Percentiles rank a stretch among this genome's conserved stretches.
These are phyloP conservation scores for Saposhnikovia divaricata DNA, from an alignment of 129 eudicot genomes.

Conservation along the genomic window DNA sequence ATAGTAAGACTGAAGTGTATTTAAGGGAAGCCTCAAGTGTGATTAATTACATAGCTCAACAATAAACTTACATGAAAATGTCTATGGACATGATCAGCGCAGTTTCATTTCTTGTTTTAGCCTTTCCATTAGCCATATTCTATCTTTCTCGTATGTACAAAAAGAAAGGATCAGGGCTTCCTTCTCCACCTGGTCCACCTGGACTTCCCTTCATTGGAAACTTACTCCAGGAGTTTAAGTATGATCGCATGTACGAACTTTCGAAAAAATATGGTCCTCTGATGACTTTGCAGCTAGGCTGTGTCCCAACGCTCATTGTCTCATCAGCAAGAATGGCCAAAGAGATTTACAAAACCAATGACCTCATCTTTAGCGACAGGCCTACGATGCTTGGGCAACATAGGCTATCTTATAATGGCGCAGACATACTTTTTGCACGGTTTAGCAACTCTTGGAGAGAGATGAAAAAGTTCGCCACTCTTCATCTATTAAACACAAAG, in stretches of 20 bases:
- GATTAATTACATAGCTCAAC: too few species aligned
- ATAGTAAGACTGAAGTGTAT: too few species aligned
- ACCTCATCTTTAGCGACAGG: not conserved
- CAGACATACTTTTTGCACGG: not conserved
- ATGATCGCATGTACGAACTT: not conserved
- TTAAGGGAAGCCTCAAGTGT: too few species aligned
- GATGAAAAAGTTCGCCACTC: not conserved
- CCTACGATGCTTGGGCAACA: not conserved
- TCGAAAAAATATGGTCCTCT: not conserved
- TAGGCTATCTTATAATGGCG: not conserved
- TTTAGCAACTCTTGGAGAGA: not conserved
- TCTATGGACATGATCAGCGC: too few species aligned
- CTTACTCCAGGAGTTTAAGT: not conserved
- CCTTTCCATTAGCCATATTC: too few species aligned
- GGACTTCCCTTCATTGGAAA: slow-evolving; percentile 3
- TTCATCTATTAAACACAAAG: not conserved
- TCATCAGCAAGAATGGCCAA: slow-evolving; percentile 6
- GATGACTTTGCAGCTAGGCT: not conserved
- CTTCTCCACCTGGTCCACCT: not conserved
- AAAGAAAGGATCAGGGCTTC: not conserved
- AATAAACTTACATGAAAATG: too few species aligned
- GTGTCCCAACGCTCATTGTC: not conserved
- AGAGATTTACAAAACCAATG: not conserved
- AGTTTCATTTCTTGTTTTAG: too few species aligned
- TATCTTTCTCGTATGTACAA: too few species aligned